Conservation (phyloP, 495 filamentous ascomycete genomes). For the Pyrenopolyporus hunteri region DNA sequence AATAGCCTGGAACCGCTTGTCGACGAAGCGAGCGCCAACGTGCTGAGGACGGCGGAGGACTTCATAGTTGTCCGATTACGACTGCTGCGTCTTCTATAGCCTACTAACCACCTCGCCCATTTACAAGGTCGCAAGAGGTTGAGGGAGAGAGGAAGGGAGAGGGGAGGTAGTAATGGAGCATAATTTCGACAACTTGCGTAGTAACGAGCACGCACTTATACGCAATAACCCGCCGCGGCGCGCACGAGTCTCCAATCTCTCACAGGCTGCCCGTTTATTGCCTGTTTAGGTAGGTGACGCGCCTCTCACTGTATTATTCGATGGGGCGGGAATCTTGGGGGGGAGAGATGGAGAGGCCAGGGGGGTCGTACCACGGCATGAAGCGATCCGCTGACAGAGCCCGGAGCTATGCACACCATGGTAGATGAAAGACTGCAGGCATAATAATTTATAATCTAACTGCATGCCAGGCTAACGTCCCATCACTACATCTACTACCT, state of each 20-base stretch:
- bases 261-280: constrained; percentile 22
- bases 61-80: constrained; percentile 23
- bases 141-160: constrained; percentile 5
- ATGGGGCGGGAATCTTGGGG: constrained; percentile 27
- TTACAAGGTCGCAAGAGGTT: not conserved
- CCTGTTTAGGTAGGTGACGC: constrained; percentile 37
- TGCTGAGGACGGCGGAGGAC: constrained; percentile 19
- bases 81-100: constrained; percentile 4
- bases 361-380: constrained; percentile 26
- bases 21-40: constrained; percentile 19
- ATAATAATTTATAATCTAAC: constrained; percentile 20
- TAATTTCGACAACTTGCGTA: not conserved
- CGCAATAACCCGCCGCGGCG: constrained; percentile 16
- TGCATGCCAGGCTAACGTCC: constrained; percentile 7
- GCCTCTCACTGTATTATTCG: constrained; percentile 25
- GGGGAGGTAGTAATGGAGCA: not conserved
- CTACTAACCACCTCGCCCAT: constrained; percentile 9
- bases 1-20: constrained; percentile 12
- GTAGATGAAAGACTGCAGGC: not conserved
- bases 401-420: not conserved
- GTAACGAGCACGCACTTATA: constrained; percentile 5
- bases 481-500: no score
- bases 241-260: constrained; percentile 20
- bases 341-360: constrained; percentile 9
- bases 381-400: constrained; percentile 27